Evolutionary conservation across 1,284 basidiomycete genomes (phyloP), one percentile per base, ranked within the genome.

Genomic region (Trametes pubescens): DNA sequence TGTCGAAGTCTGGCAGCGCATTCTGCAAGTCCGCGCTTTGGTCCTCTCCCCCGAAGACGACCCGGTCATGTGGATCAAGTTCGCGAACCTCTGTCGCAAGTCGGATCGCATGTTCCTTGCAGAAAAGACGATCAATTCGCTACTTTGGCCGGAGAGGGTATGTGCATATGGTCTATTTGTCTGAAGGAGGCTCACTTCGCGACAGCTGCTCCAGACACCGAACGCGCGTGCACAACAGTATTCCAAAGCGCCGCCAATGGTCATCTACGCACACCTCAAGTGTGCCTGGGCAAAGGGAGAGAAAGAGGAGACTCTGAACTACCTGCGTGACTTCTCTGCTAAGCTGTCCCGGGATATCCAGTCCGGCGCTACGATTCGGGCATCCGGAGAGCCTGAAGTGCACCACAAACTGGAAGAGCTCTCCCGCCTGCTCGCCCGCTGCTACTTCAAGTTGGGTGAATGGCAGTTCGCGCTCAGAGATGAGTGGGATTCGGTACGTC

Each of bases 1-100:
- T 71, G 98, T 99, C 21, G 98, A 99, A 77, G 96, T 98, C 4
- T 99, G 98, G 98, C 98, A 99, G 78, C 90, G 97, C 24, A 95
- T 99, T 53, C 81, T 99, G 18, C 97, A 99, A 80, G 95, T 99
- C 44, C 89, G 98, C 63, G 95, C 96, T 0, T 86, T 99, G 55
- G 96, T 99, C 24, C 83, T 99, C 35, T 94, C 90, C 51, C 98
- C 98, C 0, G 93, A 93, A 68, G 96, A 98, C 72, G 96, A 99
- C 73, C 95, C 94, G 57, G 88, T 94, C 59, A 99, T 98, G 86
- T 99, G 97, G 97, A 99, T 95, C 79, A 92, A 94, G 76, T 95
- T 95, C 73, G 94, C 93, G 24, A 95, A 95, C 69, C 80, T 95
- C 0, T 95, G 94, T 73, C 88, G 94, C 66, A 94, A 94, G 76